phyloP scores from a whole-genome alignment of 208 protist species.

The Acanthamoeba divionensis region DNA sequence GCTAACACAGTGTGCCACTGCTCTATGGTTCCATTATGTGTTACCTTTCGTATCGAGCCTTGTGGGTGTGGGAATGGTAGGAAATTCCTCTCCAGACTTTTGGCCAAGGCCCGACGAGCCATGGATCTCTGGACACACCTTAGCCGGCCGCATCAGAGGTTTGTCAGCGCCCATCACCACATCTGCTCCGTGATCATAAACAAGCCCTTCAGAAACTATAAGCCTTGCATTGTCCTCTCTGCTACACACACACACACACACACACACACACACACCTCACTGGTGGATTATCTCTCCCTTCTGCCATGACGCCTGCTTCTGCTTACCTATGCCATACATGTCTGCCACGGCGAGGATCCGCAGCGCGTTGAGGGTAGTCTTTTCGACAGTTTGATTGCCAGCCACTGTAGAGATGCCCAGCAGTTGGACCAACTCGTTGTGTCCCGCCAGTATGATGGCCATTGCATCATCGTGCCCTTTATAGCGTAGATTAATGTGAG shows the following conservation, averaged over 20 bases:
- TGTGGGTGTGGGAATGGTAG: not conserved
- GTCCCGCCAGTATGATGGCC: conserved; percentile 65
- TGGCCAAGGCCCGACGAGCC: not conserved
- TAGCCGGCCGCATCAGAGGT: not conserved
- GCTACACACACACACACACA: no score
- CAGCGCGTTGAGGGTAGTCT: conserved; percentile 70
- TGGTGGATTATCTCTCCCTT: no score
- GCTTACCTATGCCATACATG: not conserved
- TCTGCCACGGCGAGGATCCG: not conserved
- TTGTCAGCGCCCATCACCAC: not conserved
- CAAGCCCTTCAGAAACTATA: no score
- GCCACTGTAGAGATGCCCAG: conserved; percentile 69
- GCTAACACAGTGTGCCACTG: no score
- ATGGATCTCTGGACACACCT: conserved; percentile 3
- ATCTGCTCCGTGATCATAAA: no score
- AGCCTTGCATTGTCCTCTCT: no score
- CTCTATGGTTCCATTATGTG: no score
- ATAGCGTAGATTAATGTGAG: not conserved
- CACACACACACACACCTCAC: no score
- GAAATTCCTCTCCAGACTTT: not conserved
- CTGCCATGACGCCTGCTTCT: no score
- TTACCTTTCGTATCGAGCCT: no score
- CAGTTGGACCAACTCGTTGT: conserved; percentile 19
- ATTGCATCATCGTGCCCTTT: conserved; percentile 76
- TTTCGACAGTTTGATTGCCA: conserved; percentile 75